Conservation (phyloP, 2,329 filamentous ascomycete species). For the Aspergillus ruber region DNA sequence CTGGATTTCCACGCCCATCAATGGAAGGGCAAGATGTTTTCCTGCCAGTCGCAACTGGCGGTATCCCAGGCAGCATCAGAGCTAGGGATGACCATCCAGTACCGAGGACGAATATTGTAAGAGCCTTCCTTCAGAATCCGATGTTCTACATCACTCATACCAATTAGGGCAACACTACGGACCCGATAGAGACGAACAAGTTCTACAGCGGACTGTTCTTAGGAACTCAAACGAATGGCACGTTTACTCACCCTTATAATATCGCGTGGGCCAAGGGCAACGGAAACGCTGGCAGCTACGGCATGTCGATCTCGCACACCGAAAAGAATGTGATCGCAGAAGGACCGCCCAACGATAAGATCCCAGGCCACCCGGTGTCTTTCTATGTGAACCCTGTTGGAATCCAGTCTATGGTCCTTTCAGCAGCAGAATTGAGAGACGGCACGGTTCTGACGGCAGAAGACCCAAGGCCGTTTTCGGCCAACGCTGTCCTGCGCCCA, state of each 20-base stretch:
- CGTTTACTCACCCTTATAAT: slow-evolving; percentile 71
- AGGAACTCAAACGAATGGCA: slow-evolving; percentile 60
- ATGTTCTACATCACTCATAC: slow-evolving; percentile 7
- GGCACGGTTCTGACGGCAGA: slow-evolving; percentile 53
- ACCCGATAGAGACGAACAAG: slow-evolving; percentile 43
- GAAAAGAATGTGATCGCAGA: slow-evolving; percentile 62
- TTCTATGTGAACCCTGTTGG: slow-evolving; percentile 79
- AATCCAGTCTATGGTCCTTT: slow-evolving; percentile 73
- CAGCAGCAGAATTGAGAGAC: slow-evolving; percentile 64
- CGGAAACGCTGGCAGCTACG: slow-evolving; percentile 62
- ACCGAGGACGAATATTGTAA: slow-evolving; percentile 33
- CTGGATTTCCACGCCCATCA: background rate
- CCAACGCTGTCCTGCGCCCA: slow-evolving; percentile 61
- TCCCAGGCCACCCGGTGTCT: slow-evolving; percentile 51
- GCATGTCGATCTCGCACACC: slow-evolving; percentile 69
- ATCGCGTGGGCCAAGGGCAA: slow-evolving; percentile 61
- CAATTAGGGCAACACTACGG: slow-evolving; percentile 21
- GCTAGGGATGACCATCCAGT: slow-evolving; percentile 39
- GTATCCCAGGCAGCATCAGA: slow-evolving; percentile 33
- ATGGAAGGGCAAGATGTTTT: slow-evolving; percentile 39
- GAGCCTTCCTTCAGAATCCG: slow-evolving; percentile 5
- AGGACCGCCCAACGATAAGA: slow-evolving; percentile 49
- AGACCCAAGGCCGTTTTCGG: slow-evolving; percentile 50
- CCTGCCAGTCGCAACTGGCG: slow-evolving; percentile 32
- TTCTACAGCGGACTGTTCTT: slow-evolving; percentile 79